Evolutionary conservation across 495 filamentous ascomycete genomes (phyloP).

Genomic region (Xylaria acuta): DNA sequence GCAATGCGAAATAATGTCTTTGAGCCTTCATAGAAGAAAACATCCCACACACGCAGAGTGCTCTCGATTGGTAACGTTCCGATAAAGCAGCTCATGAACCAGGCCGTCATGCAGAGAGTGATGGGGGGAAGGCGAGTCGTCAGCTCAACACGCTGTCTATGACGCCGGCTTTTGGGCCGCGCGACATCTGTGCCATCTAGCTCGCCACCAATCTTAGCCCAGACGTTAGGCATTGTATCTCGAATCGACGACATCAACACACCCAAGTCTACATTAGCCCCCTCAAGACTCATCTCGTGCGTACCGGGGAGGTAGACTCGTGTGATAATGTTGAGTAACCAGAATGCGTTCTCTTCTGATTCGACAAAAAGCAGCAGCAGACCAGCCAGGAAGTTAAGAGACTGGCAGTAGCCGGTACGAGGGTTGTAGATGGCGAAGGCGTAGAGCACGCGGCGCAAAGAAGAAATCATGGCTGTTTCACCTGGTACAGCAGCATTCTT

Average conservation of each 20-base stretch:
- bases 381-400: slow-evolving; percentile 95
- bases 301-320: slow-evolving; percentile 87
- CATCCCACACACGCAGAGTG: slow-evolving; percentile 91
- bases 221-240: slow-evolving; percentile 84
- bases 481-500: slow-evolving; percentile 43
- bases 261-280: slow-evolving; percentile 92
- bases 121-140: slow-evolving; percentile 79
- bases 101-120: slow-evolving; percentile 90
- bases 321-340: slow-evolving; percentile 93
- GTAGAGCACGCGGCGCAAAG: slow-evolving; percentile 83
- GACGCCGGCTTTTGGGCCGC: slow-evolving; percentile 45
- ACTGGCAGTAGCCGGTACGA: slow-evolving; percentile 93
- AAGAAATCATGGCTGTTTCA: slow-evolving; percentile 79
- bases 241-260: slow-evolving; percentile 86
- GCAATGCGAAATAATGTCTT: slow-evolving; percentile 95
- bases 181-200: slow-evolving; percentile 61
- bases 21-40: slow-evolving; percentile 93
- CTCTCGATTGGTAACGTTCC: slow-evolving; percentile 90
- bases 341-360: slow-evolving; percentile 89
- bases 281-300: slow-evolving; percentile 89
- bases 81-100: slow-evolving; percentile 98
- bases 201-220: slow-evolving; percentile 85
- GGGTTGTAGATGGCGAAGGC: slow-evolving; percentile 91
- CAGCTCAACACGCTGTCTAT: slow-evolving; percentile 39
- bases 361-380: slow-evolving; percentile 89